Evolutionary conservation across 2,329 filamentous ascomycete genomes (phyloP).

Genomic region (Cryphonectria parasitica): DNA sequence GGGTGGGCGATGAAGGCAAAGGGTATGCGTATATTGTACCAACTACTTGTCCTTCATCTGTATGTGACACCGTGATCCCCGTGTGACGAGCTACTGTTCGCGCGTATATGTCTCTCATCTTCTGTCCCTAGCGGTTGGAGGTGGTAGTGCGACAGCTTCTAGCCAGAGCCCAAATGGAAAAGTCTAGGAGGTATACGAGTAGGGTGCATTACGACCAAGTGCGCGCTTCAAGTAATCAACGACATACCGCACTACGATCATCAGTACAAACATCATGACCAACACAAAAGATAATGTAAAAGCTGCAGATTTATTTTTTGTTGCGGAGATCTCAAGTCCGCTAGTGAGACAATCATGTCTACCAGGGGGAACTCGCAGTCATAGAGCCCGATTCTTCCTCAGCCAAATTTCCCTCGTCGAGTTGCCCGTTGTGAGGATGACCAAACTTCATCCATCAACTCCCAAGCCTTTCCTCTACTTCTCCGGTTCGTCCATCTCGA

Average conservation of each 20-base stretch:
- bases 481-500: constrained; percentile 22
- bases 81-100: not conserved
- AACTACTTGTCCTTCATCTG: not conserved
- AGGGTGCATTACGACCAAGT: not conserved
- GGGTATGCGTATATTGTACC: not conserved
- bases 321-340: constrained; percentile 30
- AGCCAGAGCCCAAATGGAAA: too few species aligned
- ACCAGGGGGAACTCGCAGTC: constrained; percentile 28
- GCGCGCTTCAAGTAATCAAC: not conserved
- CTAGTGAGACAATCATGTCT: constrained; percentile 30
- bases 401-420: constrained; percentile 27
- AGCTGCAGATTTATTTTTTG: constrained; percentile 27
- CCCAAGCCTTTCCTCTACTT: not conserved
- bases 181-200: not conserved
- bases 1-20: not conserved
- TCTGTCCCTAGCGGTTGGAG: too few species aligned
- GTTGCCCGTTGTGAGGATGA: constrained; percentile 25
- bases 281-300: constrained; percentile 17
- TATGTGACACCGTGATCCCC: not conserved
- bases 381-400: constrained; percentile 28
- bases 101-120: not conserved
- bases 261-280: not conserved
- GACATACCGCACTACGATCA: not conserved
- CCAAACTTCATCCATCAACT: constrained; percentile 14
- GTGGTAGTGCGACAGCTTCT: too few species aligned